Base-by-base conservation (phyloP, 2,329 filamentous ascomycete species). In the Cladosporium sp. region DNA sequence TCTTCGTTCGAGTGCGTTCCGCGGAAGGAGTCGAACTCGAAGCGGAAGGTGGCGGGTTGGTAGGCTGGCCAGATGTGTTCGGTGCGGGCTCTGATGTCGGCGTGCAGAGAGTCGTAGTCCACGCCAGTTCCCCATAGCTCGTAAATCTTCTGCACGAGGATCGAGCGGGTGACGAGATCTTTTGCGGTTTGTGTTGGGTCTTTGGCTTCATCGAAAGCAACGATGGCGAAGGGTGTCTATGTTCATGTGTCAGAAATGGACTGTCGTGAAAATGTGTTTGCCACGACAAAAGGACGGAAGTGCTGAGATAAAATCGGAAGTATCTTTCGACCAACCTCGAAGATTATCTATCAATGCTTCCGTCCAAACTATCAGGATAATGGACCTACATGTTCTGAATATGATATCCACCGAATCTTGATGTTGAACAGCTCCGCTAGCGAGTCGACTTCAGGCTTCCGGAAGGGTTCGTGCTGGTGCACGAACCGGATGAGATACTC, bases 391-490 rank as follows among this genome's bases (percentile, higher is more conserved):
- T 88, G 84, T 67, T 88, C 80, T 67, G 85, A 85, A 77, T 98
- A 97, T 8, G 83, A 85, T n/a, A 94, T 71, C 67, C 97, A 84
- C 70, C 91, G 84, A 61, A 97, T 75, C 26, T 89, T 79, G 39
- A 95, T 81, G 11, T 83, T 83, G 64, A 88, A 85, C 5, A 94
- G 76, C 11, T 87, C 81, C 4, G 92, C 93, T 23, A 99, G 82
- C 26, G 95, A 89, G 73, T 94, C 82, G 16, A 97, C 85, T 78
- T 99, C 95, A 3, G 93, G 87, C 64, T 88, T 83, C 46, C 94
- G 90, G 76, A 99, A 99, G n/a, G 87, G 90, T 81, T 97, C 92
- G 77, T 98, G 93, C 66, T 86, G 84, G 78, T 98, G 95, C 53
- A 89, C 90, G 76, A 98, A 93, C 72, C 94, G 91, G 69, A 99